phyloP scores from a whole-genome alignment of 768 basidiomycete species.

The Melanogaster broomeanus region DNA sequence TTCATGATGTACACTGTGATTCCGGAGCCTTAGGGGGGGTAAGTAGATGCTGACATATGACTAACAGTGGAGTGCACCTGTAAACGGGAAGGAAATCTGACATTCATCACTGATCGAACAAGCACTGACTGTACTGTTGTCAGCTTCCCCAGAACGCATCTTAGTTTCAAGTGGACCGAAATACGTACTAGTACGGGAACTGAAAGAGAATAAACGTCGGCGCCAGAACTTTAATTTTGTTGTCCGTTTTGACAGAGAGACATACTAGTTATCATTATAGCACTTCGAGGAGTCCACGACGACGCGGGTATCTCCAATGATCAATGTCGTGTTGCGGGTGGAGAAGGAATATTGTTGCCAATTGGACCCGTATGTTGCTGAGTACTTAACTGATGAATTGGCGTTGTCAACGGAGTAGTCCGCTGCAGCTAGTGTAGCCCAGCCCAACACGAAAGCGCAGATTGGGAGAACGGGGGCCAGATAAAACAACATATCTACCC shows the following conservation, averaged over 20 bases:
- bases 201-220: not conserved
- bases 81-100: not conserved
- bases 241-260: not conserved
- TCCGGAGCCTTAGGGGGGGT: constrained; percentile 1
- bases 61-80: not conserved
- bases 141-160: not conserved
- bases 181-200: not conserved
- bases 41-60: not conserved
- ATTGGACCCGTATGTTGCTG: not conserved
- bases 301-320: not conserved
- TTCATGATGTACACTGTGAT: constrained; percentile 1
- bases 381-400: not conserved
- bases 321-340: not conserved
- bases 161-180: no score
- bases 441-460: not conserved
- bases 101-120: constrained; percentile 1
- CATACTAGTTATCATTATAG: constrained; percentile 1
- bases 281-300: not conserved
- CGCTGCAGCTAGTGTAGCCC: not conserved
- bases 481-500: not conserved
- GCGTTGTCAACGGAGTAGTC: not conserved
- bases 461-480: not conserved
- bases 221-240: not conserved
- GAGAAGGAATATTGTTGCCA: not conserved
- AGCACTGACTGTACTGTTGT: not conserved